A percentile compares a stretch with the other conserved stretches of the same genome.
Evolutionary conservation across 129 eudicot genomes (phyloP).

Genomic region (Chrysanthemum makinoi): DNA sequence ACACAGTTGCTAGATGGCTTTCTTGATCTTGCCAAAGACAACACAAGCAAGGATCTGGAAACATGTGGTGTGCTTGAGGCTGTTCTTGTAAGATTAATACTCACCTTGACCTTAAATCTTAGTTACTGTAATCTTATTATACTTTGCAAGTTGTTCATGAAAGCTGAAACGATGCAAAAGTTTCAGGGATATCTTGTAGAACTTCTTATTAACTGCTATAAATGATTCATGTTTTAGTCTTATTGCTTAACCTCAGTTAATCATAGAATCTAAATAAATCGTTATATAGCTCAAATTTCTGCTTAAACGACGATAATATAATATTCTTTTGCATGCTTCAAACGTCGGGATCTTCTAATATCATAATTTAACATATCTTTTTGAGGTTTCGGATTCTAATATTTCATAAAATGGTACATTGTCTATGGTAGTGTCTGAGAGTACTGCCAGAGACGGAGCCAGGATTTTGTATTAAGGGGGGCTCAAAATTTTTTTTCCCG

Average conservation of each 20-base stretch:
- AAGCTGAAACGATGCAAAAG: conserved; percentile 1
- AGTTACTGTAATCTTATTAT: background rate
- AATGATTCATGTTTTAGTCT: too few species aligned
- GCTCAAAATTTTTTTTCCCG: too few species aligned
- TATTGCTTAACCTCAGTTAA: too few species aligned
- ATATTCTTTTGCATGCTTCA: conserved; percentile 1
- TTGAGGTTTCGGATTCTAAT: background rate
- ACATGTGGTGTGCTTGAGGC: conserved; percentile 89
- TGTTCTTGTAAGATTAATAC: conserved; percentile 50
- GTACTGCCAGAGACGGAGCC: too few species aligned
- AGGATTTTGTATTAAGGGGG: too few species aligned
- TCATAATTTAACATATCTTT: background rate
- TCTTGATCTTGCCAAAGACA: conserved; percentile 61
- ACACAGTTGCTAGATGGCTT: conserved; percentile 70
- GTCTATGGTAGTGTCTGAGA: background rate
- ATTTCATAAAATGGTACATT: too few species aligned
- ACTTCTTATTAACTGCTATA: too few species aligned
- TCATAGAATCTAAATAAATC: background rate
- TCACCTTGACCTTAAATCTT: background rate
- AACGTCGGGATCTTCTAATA: background rate
- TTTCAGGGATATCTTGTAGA: too few species aligned
- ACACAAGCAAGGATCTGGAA: conserved; percentile 68
- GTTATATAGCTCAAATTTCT: background rate
- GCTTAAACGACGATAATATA: background rate
- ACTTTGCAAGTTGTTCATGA: background rate